A percentile compares a stretch with the other conserved stretches of the same genome.
These are phyloP conservation scores for Pseudogymnoascus sp. DNA, from an alignment of 2,329 filamentous ascomycete species.

Conservation along the genomic window DNA sequence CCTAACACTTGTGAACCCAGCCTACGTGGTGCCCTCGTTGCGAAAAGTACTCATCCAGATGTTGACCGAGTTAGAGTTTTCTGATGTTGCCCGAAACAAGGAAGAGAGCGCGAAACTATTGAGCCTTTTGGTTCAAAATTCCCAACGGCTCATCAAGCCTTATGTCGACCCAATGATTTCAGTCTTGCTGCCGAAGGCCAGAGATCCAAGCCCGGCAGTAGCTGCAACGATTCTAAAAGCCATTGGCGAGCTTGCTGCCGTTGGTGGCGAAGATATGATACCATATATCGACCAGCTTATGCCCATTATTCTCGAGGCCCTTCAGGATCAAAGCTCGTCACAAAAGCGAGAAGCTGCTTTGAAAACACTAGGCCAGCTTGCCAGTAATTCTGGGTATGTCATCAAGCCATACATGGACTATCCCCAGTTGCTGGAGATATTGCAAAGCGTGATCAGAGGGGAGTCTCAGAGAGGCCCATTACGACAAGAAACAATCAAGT, in stretches of 20 bases:
- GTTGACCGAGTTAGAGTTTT: slow-evolving; percentile 91
- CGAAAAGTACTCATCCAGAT: slow-evolving; percentile 94
- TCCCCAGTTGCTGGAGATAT: slow-evolving; percentile 81
- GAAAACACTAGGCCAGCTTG: slow-evolving; percentile 81
- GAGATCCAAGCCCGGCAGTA: slow-evolving; percentile 75
- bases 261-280: slow-evolving; percentile 90
- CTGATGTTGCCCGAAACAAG: slow-evolving; percentile 87
- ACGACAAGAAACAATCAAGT: slow-evolving; percentile 87
- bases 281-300: slow-evolving; percentile 86
- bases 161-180: slow-evolving; percentile 96
- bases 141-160: slow-evolving; percentile 85
- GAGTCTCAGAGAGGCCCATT: slow-evolving; percentile 77
- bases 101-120: slow-evolving; percentile 93
- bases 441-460: slow-evolving; percentile 89
- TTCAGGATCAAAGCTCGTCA: slow-evolving; percentile 89
- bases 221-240: slow-evolving; percentile 92
- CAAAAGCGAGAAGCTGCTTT: slow-evolving; percentile 86
- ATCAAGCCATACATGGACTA: slow-evolving; percentile 95
- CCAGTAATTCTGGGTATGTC: slow-evolving; percentile 95
- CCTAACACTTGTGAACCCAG: slow-evolving; percentile 82
- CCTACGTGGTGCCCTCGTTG: slow-evolving; percentile 92
- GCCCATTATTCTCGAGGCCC: slow-evolving; percentile 86
- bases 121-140: slow-evolving; percentile 85
- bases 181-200: slow-evolving; percentile 86
- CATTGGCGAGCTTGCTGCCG: slow-evolving; percentile 86